Percentiles rank a stretch among this genome's conserved stretches.
These are phyloP conservation scores for Comarum palustre DNA, from an alignment of 306 rosid genomes.

Conservation along the genomic window DNA sequence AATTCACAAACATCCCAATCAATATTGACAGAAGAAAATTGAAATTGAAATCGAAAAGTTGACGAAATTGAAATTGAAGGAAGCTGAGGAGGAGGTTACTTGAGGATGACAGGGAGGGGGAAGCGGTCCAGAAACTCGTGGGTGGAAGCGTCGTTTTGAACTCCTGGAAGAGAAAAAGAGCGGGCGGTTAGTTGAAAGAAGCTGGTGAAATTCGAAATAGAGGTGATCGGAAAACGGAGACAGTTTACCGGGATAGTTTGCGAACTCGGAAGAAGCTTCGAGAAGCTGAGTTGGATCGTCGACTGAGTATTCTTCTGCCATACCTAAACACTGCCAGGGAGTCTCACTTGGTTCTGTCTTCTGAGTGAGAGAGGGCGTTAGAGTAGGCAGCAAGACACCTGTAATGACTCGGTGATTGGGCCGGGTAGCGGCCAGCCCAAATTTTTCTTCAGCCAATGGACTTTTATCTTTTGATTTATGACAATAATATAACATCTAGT, in stretches of 20 bases:
- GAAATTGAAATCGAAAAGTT: not conserved
- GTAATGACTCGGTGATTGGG: not conserved
- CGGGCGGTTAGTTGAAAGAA: not conserved
- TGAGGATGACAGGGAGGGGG: slow-evolving; percentile 68
- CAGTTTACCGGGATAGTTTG: slow-evolving; percentile 52
- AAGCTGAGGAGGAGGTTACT: slow-evolving; percentile 32
- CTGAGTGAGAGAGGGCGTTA: not conserved
- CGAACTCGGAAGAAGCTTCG: slow-evolving; percentile 66
- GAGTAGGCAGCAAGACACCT: slow-evolving; percentile 9
- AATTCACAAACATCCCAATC: not conserved
- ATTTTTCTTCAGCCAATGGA: too few relatives aligned
- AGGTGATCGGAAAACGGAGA: not conserved
- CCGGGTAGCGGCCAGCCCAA: too few relatives aligned
- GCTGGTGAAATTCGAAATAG: not conserved
- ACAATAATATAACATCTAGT: too few relatives aligned
- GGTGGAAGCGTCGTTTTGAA: slow-evolving; percentile 58
- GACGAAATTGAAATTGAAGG: not conserved
- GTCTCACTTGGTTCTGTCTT: not conserved
- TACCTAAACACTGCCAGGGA: not conserved
- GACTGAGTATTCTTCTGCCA: slow-evolving; percentile 11
- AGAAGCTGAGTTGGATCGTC: slow-evolving; percentile 62
- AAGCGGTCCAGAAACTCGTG: slow-evolving; percentile 63
- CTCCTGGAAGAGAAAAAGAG: slow-evolving; percentile 38
- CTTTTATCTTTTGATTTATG: too few relatives aligned
- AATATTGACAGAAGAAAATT: not conserved